A percentile compares a stretch with the other conserved stretches of the same genome.
Conservation (phyloP, 176 grass and related monocot species). For the Cenchrus fungigraminus region DNA sequence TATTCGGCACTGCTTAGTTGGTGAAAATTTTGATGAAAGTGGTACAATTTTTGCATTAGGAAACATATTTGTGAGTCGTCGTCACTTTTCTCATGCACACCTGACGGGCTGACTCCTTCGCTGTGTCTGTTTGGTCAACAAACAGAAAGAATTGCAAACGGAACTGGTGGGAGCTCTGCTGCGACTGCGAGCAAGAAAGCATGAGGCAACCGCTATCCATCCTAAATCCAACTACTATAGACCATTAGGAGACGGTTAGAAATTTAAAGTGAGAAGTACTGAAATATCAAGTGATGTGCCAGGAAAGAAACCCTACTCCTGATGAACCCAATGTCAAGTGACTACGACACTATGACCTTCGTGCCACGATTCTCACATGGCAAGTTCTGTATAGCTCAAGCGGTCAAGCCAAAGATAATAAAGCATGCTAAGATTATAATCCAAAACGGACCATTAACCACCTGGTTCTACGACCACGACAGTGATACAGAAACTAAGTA, state of each 20-base stretch:
- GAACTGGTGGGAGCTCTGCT: neutral
- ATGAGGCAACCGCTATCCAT: conserved; percentile 31
- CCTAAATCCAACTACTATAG: neutral
- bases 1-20: no score
- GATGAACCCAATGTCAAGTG: neutral
- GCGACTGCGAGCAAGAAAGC: conserved; percentile 16
- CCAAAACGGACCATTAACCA: neutral
- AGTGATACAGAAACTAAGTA: neutral
- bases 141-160: neutral
- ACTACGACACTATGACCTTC: neutral
- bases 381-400: neutral
- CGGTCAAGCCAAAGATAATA: neutral
- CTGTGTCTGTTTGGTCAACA: conserved; percentile 31
- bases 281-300: neutral
- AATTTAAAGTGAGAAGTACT: neutral
- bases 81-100: no score
- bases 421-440: neutral
- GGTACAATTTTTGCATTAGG: no score
- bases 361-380: neutral
- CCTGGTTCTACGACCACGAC: conserved; percentile 22
- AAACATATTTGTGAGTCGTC: no score
- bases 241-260: neutral
- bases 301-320: neutral
- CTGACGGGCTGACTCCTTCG: neutral
- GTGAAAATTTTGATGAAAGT: no score